Evolutionary conservation across 176 grass and related monocot genomes (phyloP).

Genomic region (Oryza rufipogon): DNA sequence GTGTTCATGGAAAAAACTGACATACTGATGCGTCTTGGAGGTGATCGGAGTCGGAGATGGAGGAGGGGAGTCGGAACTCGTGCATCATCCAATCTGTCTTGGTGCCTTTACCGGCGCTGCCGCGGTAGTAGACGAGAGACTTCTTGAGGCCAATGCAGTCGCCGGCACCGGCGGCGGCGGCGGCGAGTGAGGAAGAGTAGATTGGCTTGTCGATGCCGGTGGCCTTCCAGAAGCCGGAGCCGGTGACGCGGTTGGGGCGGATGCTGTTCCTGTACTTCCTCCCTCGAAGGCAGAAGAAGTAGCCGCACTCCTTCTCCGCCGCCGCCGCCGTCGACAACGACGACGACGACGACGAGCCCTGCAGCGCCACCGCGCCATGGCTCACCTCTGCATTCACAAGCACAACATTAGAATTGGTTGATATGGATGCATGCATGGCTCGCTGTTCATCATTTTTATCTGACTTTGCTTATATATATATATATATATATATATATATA

Average conservation of each 20-base stretch:
- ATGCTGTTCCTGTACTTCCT: conserved; percentile 78
- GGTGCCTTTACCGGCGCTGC: conserved; percentile 65
- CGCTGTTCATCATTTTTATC: neutral
- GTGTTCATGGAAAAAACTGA: too few species aligned
- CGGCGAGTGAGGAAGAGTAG: neutral
- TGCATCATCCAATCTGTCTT: conserved; percentile 96
- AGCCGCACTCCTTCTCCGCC: conserved; percentile 65
- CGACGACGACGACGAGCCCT: conserved; percentile 1
- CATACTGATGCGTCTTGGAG: conserved; percentile 61
- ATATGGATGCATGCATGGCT: neutral
- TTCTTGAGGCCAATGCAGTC: conserved; percentile 68
- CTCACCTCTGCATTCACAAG: conserved; percentile 36
- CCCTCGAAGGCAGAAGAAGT: conserved; percentile 65
- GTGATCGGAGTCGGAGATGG: neutral
- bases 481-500: too few species aligned
- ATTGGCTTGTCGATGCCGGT: conserved; percentile 75
- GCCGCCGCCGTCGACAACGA: neutral
- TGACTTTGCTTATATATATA: neutral
- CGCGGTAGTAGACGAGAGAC: conserved; percentile 78
- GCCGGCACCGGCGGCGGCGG: neutral
- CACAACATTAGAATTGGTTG: too few species aligned
- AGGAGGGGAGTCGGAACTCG: conserved; percentile 67
- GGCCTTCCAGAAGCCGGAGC: conserved; percentile 81
- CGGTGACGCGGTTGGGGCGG: conserved; percentile 72
- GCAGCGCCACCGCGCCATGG: neutral